Base-by-base conservation (phyloP, 108 stramenopile species). In the Mediolabrus comicus region DNA sequence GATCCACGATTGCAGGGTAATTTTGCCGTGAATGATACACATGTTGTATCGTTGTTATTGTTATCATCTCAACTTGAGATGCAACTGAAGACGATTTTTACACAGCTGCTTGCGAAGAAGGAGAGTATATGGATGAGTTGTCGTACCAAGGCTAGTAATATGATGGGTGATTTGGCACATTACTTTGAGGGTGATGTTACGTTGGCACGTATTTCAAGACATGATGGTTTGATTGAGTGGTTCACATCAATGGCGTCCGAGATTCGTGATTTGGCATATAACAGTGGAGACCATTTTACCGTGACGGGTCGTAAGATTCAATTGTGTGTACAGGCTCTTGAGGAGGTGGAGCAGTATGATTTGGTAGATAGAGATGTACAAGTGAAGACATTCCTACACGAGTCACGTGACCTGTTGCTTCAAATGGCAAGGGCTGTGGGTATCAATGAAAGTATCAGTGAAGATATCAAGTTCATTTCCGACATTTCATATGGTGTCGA, bases 401-500 rank as follows among this genome's bases (percentile, higher is more conserved):
- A 82, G 30, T 69, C 79, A 22, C 80, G 82, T 14, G 84, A 56
- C 3, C 38, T 84, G 39, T 65, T 90, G 32, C 57, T 65, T 35
- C 77, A 75, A 57, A 86, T 90, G 86, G 76, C 87, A 10, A 74
- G 85, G 38, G 68, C 69, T 8, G 81, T 85, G 22, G 81, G 76
- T 28, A 52, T 90, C 13, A 72, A 79, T 26, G 66, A 78, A 31
- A 62, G 26, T 31, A 58, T 84, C 49, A 33, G 82, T 33, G 27
- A 61, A n/a, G 64, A 71, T 22, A 69, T 87, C 29, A 78, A 75
- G 16, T 58, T 53, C 43, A 69, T 86, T 14, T 74, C 82, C 10
- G 89, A 90, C 67, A 74, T 87, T 64, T 69, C 85, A 5, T 90
- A 86, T 55, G 86, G 79, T 10, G 81, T 78, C 68, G 84, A 84